Conservation (phyloP, 2,329 filamentous ascomycete genomes). For the Apiospora pterosperma region DNA sequence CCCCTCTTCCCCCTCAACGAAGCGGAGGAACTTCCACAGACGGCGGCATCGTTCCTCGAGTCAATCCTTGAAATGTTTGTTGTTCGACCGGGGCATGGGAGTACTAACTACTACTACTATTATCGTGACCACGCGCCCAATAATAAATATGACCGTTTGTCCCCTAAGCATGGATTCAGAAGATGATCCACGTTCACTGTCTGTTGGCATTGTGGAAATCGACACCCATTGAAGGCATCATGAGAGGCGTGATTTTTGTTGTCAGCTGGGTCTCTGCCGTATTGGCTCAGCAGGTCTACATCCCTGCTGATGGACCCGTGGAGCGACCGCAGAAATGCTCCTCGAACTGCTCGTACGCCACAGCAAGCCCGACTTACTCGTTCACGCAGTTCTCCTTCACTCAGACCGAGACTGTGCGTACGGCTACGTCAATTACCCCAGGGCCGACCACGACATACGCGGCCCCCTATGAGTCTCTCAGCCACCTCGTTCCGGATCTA, state of each 20-base stretch:
- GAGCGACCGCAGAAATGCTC: slow-evolving; percentile 22
- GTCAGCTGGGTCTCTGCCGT: not conserved
- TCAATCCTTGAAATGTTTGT: not conserved
- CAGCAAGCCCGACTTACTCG: slow-evolving; percentile 23
- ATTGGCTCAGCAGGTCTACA: slow-evolving; percentile 30
- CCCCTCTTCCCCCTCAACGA: not conserved
- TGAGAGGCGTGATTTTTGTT: not conserved
- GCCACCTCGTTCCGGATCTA: slow-evolving; percentile 29
- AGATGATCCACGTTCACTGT: not conserved
- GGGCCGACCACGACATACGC: slow-evolving; percentile 31
- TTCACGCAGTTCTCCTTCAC: slow-evolving; percentile 29
- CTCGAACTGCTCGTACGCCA: slow-evolving; percentile 14
- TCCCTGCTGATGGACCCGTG: slow-evolving; percentile 24
- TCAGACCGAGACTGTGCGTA: slow-evolving; percentile 34
- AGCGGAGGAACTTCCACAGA: not conserved
- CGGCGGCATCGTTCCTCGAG: not conserved
- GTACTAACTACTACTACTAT: not conserved
- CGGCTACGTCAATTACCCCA: slow-evolving; percentile 29
- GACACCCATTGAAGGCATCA: not conserved
- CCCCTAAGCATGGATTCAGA: not conserved
- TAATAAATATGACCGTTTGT: not conserved
- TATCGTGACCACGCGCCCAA: not conserved
- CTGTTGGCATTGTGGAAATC: not conserved
- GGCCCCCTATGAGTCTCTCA: slow-evolving; percentile 29
- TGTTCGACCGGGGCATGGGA: not conserved